phyloP scores from a whole-genome alignment of 169 alveolate species.

The Eimeria tenella region DNA sequence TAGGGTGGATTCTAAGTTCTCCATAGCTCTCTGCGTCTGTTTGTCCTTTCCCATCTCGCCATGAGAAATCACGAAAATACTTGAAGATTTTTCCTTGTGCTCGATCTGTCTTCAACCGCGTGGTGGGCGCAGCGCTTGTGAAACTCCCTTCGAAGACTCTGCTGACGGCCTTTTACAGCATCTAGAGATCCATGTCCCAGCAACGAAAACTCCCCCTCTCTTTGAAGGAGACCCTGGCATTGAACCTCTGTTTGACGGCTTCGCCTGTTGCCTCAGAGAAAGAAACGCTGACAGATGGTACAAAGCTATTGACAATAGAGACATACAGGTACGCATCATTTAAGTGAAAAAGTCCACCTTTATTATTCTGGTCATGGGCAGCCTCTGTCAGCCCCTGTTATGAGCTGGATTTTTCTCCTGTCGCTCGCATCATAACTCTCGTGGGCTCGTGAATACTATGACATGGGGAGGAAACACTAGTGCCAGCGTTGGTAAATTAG shows the following conservation, averaged over 20 bases:
- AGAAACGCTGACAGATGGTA: constrained; percentile 78
- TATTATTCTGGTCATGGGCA: too few relatives aligned
- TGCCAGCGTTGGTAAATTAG: not conserved
- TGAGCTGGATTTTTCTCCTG: too few relatives aligned
- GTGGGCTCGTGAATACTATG: too few relatives aligned
- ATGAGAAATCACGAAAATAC: not conserved
- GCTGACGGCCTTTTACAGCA: constrained; percentile 61
- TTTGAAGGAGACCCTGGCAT: constrained; percentile 72
- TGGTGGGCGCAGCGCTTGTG: constrained; percentile 65
- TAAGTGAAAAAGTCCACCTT: too few relatives aligned
- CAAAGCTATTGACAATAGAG: constrained; percentile 80
- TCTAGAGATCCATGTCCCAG: constrained; percentile 59
- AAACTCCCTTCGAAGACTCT: constrained; percentile 45
- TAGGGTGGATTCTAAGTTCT: not conserved
- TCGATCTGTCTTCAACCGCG: not conserved
- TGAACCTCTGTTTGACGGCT: constrained; percentile 76
- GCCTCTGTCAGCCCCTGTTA: too few relatives aligned
- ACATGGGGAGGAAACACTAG: too few relatives aligned
- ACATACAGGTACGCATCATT: constrained; percentile 71
- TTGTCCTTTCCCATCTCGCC: not conserved
- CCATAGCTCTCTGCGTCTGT: not conserved
- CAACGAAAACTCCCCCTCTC: constrained; percentile 33
- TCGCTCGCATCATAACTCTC: too few relatives aligned
- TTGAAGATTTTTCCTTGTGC: not conserved
- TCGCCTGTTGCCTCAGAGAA: constrained; percentile 80